Base-by-base conservation (phyloP, 441 rosid species). In the Populus hybrid region DNA sequence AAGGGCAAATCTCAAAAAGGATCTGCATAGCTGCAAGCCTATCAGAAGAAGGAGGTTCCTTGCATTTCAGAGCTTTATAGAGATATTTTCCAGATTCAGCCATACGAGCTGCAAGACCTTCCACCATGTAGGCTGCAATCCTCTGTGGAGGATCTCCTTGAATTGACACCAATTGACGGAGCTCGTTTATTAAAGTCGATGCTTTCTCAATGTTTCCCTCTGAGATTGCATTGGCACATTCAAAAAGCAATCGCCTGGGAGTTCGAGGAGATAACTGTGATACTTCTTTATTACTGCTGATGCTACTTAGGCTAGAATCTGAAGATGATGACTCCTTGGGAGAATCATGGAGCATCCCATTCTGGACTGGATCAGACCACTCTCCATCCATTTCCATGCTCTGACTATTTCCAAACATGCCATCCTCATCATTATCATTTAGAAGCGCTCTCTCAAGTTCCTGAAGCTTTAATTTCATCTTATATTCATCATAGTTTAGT, bases 1-100 rank as follows among this genome's bases (percentile, higher is more conserved):
- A 96, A 50, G 99, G 99, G 86, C 99, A 96, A 19, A 96, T 87
- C 87, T 96, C 99, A 71, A 96, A 96, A 73, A 96, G 94, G 66
- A 96, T 93, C 79, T 96, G 99, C 99, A 96, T 96, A 0, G 99
- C 99, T 42, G 99, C 98, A 36, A 96, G 96, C 83, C 98, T 88
- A 80, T 96, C 97, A 59, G 88, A 88, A 28, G 98, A 88, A 75
- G 99, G 99, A 76, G 99, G 97, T 81, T 92, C 99, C 84, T 96
- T 96, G 90, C 99, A 96, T 85, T 87, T 96, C 79, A 30, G 32
- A 30, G 32, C 32, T 30, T 30, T 30, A 30, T 30, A 30, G 32
- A 30, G 32, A 30, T 30, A 90, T 77, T 88, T 94, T 32, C 99
- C 99, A 24, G 99, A 94, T 30, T 89, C 83, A 80, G 98, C 97